Evolutionary conservation across 2,329 filamentous ascomycete species (phyloP).

Genomic region (Scolecobasidium constrictum): DNA sequence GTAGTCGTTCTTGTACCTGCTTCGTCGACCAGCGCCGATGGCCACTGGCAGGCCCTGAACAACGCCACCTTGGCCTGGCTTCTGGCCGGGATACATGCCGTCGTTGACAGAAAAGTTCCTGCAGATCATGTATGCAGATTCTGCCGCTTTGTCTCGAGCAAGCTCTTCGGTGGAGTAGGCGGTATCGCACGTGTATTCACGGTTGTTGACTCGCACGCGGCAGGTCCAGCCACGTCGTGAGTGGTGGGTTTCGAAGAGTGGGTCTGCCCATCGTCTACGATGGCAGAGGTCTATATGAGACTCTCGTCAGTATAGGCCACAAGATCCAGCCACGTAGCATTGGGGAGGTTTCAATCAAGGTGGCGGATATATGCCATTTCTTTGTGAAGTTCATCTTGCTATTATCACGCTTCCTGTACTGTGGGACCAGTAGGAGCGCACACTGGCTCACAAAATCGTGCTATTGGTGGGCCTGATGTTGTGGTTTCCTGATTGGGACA

Average conservation of each 20-base stretch:
- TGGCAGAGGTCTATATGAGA: slow-evolving; percentile 72
- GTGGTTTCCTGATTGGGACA: slow-evolving; percentile 2
- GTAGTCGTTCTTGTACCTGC: slow-evolving; percentile 31
- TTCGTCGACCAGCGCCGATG: slow-evolving; percentile 48
- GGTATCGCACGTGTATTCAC: slow-evolving; percentile 87
- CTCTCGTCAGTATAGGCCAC: background rate
- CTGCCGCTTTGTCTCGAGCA: slow-evolving; percentile 86
- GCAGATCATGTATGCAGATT: slow-evolving; percentile 95
- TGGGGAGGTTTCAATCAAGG: no score
- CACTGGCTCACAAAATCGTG: background rate
- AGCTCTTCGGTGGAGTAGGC: slow-evolving; percentile 71
- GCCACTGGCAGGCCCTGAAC: slow-evolving; percentile 53
- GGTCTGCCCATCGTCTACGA: slow-evolving; percentile 87
- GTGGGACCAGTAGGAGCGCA: background rate
- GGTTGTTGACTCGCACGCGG: slow-evolving; percentile 88
- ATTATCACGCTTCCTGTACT: no score
- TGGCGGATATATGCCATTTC: no score
- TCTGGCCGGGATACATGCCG: slow-evolving; percentile 61
- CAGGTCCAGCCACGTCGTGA: slow-evolving; percentile 71
- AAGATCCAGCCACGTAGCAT: no score
- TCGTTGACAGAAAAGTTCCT: slow-evolving; percentile 96
- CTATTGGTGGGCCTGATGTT: slow-evolving; percentile 8
- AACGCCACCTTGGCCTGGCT: slow-evolving; percentile 41
- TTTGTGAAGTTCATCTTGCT: background rate
- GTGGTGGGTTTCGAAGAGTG: slow-evolving; percentile 73